Evolutionary conservation across 2,329 filamentous ascomycete species (phyloP).

Genomic region (Akanthomyces dipterigenus): DNA sequence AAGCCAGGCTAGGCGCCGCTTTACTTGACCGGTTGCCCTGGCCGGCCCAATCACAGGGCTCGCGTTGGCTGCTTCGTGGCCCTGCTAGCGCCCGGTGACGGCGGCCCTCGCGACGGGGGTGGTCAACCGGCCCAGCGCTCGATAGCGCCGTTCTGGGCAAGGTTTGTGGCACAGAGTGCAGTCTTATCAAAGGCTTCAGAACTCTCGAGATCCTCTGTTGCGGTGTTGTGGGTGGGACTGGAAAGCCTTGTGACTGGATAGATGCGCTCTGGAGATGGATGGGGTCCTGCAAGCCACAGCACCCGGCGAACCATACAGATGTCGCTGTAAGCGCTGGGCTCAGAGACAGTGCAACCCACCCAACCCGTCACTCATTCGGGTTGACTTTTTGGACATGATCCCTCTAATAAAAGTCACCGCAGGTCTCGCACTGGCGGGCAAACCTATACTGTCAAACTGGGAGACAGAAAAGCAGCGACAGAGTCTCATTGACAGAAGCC

Average conservation of each 20-base stretch:
- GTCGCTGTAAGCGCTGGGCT: constrained; percentile 2
- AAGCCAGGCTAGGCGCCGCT: not conserved
- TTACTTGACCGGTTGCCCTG: not conserved
- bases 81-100: not conserved
- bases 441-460: too few relatives aligned
- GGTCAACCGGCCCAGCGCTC: too few relatives aligned
- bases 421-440: too few relatives aligned
- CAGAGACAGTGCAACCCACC: not conserved
- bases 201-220: not conserved
- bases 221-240: too few relatives aligned
- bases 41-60: not conserved
- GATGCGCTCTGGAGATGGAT: not conserved
- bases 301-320: not conserved
- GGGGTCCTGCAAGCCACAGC: constrained; percentile 2
- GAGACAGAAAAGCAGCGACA: too few relatives aligned
- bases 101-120: too few relatives aligned
- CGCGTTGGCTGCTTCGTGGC: not conserved
- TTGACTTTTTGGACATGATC: too few relatives aligned
- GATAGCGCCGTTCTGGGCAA: too few relatives aligned
- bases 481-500: too few relatives aligned
- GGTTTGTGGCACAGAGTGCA: too few relatives aligned
- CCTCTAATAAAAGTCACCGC: too few relatives aligned
- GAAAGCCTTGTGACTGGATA: not conserved
- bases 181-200: too few relatives aligned
- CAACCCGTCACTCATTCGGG: not conserved